Evolutionary conservation across 768 basidiomycete species (phyloP), one percentile per base, ranked within the genome.

Genomic region (Goffeauzyma gilvescens): DNA sequence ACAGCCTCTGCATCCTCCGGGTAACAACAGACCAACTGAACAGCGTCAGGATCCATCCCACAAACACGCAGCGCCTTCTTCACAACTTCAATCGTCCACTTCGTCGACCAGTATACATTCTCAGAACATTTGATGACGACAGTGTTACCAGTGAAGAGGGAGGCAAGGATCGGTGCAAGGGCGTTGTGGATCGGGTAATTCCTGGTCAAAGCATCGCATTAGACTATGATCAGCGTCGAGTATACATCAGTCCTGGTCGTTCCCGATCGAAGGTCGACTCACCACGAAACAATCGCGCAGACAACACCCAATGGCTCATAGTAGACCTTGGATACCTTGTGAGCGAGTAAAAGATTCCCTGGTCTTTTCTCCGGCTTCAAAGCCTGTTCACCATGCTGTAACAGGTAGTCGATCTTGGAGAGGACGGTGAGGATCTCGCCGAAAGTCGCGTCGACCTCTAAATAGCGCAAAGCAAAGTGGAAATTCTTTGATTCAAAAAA

Each of bases 381-480:
- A 30, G 71, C 75, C 18, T 69, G 65, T 60, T 93, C 85, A 30
- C 87, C 93, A 49, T 89, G 74, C 6, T 76, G 73, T 33, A 96
- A 72, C 14, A 95, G 58, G 81, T 81, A 96, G 51, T 90, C 81
- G 65, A 95, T 68, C 62, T 98, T 98, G 9, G 83, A 81, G 57
- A 83, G 81, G 0, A 86, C 93, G n/a, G 81, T 82, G 32, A 98
- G 57, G 50, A 96, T 81, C 65, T 98, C 93, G 26, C 93, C 93
- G 30, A 98, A 70, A 2, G 82, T 79, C 24, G 89, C 87, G 54
- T 96, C 90, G 46, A 96, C 71, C 60, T 89, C 89, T 93, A 50
- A n/a, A 20, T 39, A 20, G 4, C 17, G 21, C 3, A 32, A 22
- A 41, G 44, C 13, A 54, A 44, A 35, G 22, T 20, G 27, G 47